These are phyloP conservation scores for Tephrocybe sp. DNA, from an alignment of 768 basidiomycete species.

Conservation along the genomic window DNA sequence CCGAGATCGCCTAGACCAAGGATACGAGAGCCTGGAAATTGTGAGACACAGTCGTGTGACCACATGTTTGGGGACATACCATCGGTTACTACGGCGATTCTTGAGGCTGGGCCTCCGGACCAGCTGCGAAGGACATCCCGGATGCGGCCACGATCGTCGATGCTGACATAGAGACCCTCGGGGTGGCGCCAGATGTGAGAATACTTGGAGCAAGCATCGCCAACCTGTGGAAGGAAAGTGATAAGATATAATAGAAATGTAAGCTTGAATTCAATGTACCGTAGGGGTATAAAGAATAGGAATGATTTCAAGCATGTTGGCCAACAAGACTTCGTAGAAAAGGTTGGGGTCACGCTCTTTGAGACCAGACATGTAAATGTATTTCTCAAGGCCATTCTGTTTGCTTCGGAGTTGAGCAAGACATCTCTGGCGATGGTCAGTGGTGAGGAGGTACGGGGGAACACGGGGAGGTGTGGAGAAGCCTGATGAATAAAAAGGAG, in stretches of 20 bases:
- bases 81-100: slow-evolving; percentile 79
- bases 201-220: slow-evolving; percentile 71
- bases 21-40: slow-evolving; percentile 55
- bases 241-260: slow-evolving; percentile 9
- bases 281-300: slow-evolving; percentile 79
- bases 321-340: slow-evolving; percentile 63
- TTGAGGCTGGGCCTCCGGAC: slow-evolving; percentile 40
- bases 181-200: slow-evolving; percentile 67
- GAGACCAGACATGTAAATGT: slow-evolving; percentile 66
- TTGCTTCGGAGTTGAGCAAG: slow-evolving; percentile 59
- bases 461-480: slow-evolving; percentile 21
- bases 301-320: slow-evolving; percentile 62
- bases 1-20: slow-evolving; percentile 60
- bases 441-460: slow-evolving; percentile 47
- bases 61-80: slow-evolving; percentile 37
- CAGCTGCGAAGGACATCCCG: slow-evolving; percentile 52
- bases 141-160: slow-evolving; percentile 65
- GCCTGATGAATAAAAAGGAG: not conserved
- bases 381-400: slow-evolving; percentile 55
- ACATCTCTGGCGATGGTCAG: slow-evolving; percentile 55
- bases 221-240: slow-evolving; percentile 37
- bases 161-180: slow-evolving; percentile 60
- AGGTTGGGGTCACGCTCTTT: slow-evolving; percentile 60
- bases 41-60: not conserved
- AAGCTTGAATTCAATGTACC: slow-evolving; percentile 28